Evolutionary conservation across 2,329 filamentous ascomycete genomes (phyloP).

Genomic region (Drechmeria coniospora): DNA sequence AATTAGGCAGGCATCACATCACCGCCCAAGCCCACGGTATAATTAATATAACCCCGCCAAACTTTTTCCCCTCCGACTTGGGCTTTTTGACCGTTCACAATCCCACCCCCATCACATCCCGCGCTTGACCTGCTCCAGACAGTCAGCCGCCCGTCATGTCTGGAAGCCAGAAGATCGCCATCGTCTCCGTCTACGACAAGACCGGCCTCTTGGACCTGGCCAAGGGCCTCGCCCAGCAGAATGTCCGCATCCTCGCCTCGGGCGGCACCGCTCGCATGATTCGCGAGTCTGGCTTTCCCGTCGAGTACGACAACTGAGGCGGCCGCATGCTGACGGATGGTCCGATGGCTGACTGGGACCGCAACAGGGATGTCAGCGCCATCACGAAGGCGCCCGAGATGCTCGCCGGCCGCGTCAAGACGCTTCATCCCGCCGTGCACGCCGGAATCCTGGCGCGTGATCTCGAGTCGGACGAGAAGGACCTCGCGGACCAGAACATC

Average conservation of each 20-base stretch:
- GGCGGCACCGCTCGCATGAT: conserved; percentile 95
- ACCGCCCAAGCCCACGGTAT: too few relatives aligned
- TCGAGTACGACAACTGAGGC: conserved; percentile 85
- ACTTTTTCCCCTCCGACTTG: too few relatives aligned
- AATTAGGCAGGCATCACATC: too few relatives aligned
- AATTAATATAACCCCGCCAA: too few relatives aligned
- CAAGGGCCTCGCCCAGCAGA: conserved; percentile 75
- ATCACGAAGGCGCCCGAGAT: conserved; percentile 97
- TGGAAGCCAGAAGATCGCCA: conserved; percentile 50
- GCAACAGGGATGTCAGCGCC: conserved; percentile 73
- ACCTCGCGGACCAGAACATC: conserved; percentile 88
- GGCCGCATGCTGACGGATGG: too few relatives aligned
- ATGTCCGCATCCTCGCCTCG: conserved; percentile 85
- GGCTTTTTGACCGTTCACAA: too few relatives aligned
- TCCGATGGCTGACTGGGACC: not conserved
- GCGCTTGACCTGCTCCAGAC: too few relatives aligned
- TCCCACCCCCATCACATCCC: too few relatives aligned
- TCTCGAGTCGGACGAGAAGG: conserved; percentile 90
- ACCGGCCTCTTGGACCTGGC: conserved; percentile 85
- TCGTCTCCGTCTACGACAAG: conserved; percentile 98
- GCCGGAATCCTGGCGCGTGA: conserved; percentile 86
- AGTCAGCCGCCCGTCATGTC: conserved; percentile 19
- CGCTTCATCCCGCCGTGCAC: conserved; percentile 85
- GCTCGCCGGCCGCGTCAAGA: conserved; percentile 76
- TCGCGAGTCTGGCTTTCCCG: conserved; percentile 84